Evolutionary conservation across 768 basidiomycete species (phyloP).

Genomic region (Mycena alexandri): DNA sequence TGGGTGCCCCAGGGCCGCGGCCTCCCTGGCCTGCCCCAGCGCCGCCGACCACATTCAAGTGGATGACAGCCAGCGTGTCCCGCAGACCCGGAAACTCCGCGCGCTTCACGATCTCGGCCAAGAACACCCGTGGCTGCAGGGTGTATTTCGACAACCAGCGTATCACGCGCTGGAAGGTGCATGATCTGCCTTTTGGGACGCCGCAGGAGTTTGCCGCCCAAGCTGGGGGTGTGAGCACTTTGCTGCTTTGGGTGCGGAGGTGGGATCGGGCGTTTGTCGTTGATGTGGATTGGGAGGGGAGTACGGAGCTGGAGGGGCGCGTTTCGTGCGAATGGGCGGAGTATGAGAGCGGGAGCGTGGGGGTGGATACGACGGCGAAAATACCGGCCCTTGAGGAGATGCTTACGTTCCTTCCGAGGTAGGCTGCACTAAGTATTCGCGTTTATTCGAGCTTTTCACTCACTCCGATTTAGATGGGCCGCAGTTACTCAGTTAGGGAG

Average conservation of each 20-base stretch:
- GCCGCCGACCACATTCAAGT: conserved; percentile 38
- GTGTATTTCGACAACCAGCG: conserved; percentile 66
- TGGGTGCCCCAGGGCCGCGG: too few species aligned
- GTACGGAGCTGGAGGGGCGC: conserved; percentile 51
- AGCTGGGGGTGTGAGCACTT: conserved; percentile 48
- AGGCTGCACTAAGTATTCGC: conserved; percentile 62
- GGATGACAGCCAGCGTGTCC: conserved; percentile 59
- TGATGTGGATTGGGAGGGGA: conserved; percentile 61
- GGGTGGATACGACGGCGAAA: conserved; percentile 56
- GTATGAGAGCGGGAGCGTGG: conserved; percentile 68
- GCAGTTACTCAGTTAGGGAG: conserved; percentile 70
- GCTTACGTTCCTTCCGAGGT: conserved; percentile 73
- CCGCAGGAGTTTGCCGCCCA: conserved; percentile 51
- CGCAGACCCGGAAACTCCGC: conserved; percentile 54
- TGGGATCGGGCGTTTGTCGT: conserved; percentile 70
- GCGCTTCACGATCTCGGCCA: conserved; percentile 63
- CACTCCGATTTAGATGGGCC: conserved; percentile 61
- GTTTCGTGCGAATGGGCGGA: conserved; percentile 79
- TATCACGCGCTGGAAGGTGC: conserved; percentile 57
- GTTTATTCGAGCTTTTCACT: too few species aligned
- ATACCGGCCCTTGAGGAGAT: conserved; percentile 82
- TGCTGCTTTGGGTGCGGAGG: conserved; percentile 71
- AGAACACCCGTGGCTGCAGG: conserved; percentile 74
- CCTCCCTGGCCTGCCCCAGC: not conserved
- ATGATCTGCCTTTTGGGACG: conserved; percentile 50